These are phyloP conservation scores for Nitzschia sp. DNA, from an alignment of 108 stramenopile species.

Conservation along the genomic window DNA sequence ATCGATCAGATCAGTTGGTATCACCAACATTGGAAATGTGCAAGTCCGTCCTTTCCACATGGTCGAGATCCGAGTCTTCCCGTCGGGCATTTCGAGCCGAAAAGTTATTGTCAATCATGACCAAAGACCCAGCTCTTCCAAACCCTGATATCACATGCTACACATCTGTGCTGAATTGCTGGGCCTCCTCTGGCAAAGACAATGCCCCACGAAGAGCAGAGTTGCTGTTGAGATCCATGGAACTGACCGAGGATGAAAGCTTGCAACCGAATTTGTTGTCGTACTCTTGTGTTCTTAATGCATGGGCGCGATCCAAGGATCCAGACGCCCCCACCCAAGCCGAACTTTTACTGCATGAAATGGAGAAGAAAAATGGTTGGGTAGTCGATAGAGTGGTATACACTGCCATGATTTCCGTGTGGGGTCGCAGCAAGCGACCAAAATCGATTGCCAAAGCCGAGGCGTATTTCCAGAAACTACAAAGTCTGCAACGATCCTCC, in stretches of 20 bases:
- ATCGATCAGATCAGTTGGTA: background rate
- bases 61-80: constrained; percentile 28
- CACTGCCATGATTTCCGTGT: constrained; percentile 62
- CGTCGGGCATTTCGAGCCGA: constrained; percentile 21
- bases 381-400: constrained; percentile 64
- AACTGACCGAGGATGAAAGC: background rate
- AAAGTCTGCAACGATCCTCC: background rate
- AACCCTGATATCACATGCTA: constrained; percentile 27
- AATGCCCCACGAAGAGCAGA: constrained; percentile 24
- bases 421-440: constrained; percentile 21
- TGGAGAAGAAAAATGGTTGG: constrained; percentile 31
- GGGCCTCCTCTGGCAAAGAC: constrained; percentile 18
- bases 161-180: constrained; percentile 27
- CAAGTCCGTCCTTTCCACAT: constrained; percentile 19
- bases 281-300: constrained; percentile 30
- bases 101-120: constrained; percentile 25
- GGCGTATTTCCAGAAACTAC: constrained; percentile 21
- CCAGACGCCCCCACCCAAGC: constrained; percentile 16
- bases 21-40: constrained; percentile 23
- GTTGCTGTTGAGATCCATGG: constrained; percentile 25
- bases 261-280: constrained; percentile 16
- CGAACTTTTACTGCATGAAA: constrained; percentile 27
- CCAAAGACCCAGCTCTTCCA: constrained; percentile 9
- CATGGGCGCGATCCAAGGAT: constrained; percentile 30
- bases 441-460: constrained; percentile 24